Conservation (phyloP, 2,329 filamentous ascomycete genomes). For the Hymenotorrendiella dingleyae region DNA sequence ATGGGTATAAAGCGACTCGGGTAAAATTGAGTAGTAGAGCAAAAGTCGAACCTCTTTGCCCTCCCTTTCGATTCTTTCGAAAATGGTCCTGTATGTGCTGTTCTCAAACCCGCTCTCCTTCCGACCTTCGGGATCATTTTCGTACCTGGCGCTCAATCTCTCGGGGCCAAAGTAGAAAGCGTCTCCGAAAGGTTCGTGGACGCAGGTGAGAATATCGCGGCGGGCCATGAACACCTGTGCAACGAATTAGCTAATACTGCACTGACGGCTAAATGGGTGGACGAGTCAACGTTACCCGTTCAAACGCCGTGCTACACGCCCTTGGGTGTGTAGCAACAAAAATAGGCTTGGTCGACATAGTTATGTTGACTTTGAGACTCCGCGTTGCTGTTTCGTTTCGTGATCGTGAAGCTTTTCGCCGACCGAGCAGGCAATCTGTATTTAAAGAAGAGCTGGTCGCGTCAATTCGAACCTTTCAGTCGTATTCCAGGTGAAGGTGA, state of each 20-base stretch:
- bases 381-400: background rate
- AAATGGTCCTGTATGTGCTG: slow-evolving; percentile 69
- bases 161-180: slow-evolving; percentile 96
- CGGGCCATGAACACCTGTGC: slow-evolving; percentile 94
- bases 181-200: slow-evolving; percentile 96
- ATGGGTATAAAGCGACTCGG: background rate
- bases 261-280: slow-evolving; percentile 1
- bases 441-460: slow-evolving; percentile 22
- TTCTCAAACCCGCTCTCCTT: slow-evolving; percentile 59
- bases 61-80: slow-evolving; percentile 68
- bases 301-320: slow-evolving; percentile 95
- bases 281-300: slow-evolving; percentile 65
- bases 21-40: slow-evolving; percentile 9
- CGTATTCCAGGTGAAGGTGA: slow-evolving; percentile 23
- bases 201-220: slow-evolving; percentile 69
- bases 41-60: slow-evolving; percentile 49
- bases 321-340: slow-evolving; percentile 92
- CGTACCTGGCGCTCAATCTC: slow-evolving; percentile 73
- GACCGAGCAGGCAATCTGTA: slow-evolving; percentile 21
- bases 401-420: background rate
- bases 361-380: no score
- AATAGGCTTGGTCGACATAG: slow-evolving; percentile 73
- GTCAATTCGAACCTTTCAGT: slow-evolving; percentile 10
- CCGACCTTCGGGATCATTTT: slow-evolving; percentile 54
- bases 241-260: slow-evolving; percentile 11